Conservation (phyloP, 345 rosid genomes). For the Pistacia atlantica region DNA sequence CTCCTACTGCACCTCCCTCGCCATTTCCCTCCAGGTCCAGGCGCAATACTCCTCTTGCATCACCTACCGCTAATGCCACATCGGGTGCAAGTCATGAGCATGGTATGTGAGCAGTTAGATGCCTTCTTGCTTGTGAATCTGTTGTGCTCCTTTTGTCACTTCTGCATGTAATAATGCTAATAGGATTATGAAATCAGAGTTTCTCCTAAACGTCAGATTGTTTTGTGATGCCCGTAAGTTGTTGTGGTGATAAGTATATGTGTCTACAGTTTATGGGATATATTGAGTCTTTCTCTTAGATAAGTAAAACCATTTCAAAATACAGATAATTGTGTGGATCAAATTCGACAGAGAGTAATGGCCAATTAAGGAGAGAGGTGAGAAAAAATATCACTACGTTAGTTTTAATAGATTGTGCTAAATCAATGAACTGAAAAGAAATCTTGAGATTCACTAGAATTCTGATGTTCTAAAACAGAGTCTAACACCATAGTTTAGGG, state of each 20-base stretch:
- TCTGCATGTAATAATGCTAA: constrained; percentile 9
- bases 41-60: constrained; percentile 15
- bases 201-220: too few relatives aligned
- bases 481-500: not conserved
- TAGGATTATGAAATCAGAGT: not conserved
- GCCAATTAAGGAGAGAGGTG: too few relatives aligned
- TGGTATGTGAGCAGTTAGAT: not conserved
- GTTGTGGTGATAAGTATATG: too few relatives aligned
- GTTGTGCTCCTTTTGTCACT: not conserved
- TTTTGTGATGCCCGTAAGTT: not conserved
- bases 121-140: constrained; percentile 1
- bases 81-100: constrained; percentile 7
- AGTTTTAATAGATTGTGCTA: not conserved
- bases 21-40: constrained; percentile 27
- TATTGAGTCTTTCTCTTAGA: too few relatives aligned
- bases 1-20: constrained; percentile 33
- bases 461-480: too few relatives aligned
- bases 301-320: too few relatives aligned
- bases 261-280: not conserved
- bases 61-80: constrained; percentile 25
- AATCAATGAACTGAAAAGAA: not conserved
- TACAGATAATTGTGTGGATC: too few relatives aligned
- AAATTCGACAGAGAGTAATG: too few relatives aligned
- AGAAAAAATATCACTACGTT: too few relatives aligned
- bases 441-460: not conserved